These are phyloP conservation scores for Penicillium decumbens DNA, from an alignment of 2,329 filamentous ascomycete genomes.

Conservation along the genomic window DNA sequence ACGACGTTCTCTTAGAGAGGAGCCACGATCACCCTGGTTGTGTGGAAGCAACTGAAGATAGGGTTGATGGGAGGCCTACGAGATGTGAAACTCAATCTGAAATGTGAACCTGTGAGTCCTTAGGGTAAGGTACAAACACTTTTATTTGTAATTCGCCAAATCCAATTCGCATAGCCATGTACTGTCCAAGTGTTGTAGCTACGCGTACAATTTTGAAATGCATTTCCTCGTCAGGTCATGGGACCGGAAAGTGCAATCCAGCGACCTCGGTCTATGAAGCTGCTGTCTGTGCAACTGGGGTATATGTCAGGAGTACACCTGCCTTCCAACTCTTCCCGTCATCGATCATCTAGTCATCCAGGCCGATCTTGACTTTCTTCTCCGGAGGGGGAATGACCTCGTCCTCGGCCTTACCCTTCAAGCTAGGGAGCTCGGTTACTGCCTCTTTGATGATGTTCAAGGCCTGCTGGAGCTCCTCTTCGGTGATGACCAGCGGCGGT, in stretches of 20 bases:
- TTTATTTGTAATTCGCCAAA: background rate
- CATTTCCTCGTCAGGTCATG: conserved; percentile 19
- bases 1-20: too few relatives aligned
- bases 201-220: conserved; percentile 7
- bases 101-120: background rate
- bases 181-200: background rate
- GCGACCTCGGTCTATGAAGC: background rate
- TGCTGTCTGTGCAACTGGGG: background rate
- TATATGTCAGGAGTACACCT: background rate
- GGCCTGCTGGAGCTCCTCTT: conserved; percentile 74
- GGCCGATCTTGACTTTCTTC: conserved; percentile 57
- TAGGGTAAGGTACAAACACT: background rate
- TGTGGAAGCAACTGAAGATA: too few relatives aligned
- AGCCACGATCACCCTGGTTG: too few relatives aligned
- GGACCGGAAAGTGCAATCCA: conserved; percentile 2
- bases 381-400: conserved; percentile 55
- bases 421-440: conserved; percentile 70
- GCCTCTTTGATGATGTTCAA: conserved; percentile 76
- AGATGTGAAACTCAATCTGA: too few relatives aligned
- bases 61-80: too few relatives aligned
- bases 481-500: conserved; percentile 91
- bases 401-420: conserved; percentile 55
- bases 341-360: conserved; percentile 50
- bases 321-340: background rate
- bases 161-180: background rate